These are phyloP conservation scores for Fraxinus quadrangulata DNA, from an alignment of 257 asterid genomes.

Conservation along the genomic window DNA sequence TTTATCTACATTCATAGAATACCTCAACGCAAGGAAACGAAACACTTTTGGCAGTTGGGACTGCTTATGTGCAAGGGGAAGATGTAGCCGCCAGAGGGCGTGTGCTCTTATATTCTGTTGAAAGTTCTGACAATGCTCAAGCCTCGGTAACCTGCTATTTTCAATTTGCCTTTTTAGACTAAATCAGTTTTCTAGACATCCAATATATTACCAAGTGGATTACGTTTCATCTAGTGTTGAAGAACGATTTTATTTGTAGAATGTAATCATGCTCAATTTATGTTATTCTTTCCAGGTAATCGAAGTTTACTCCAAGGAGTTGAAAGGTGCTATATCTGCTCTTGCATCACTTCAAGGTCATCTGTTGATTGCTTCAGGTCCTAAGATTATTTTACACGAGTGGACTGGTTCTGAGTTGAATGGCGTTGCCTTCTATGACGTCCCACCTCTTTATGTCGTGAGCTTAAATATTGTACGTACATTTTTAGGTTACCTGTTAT, in stretches of 20 bases:
- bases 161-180: conserved; percentile 18
- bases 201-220: conserved; percentile 22
- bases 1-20: conserved; percentile 51
- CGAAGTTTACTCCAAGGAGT: conserved; percentile 88
- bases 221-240: conserved; percentile 21
- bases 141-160: conserved; percentile 49
- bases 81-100: conserved; percentile 99
- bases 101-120: conserved; percentile 75
- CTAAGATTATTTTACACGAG: conserved; percentile 86
- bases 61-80: conserved; percentile 98
- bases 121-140: conserved; percentile 64
- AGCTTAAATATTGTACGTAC: conserved; percentile 91
- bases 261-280: conserved; percentile 12
- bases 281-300: conserved; percentile 59
- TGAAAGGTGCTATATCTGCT: conserved; percentile 99
- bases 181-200: conserved; percentile 19
- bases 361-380: conserved; percentile 92
- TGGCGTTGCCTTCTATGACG: conserved; percentile 88
- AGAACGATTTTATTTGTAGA: conserved; percentile 14
- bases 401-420: conserved; percentile 96
- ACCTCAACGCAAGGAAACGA: conserved; percentile 76
- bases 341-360: conserved; percentile 95
- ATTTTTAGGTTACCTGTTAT: neutral
- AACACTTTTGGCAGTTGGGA: conserved; percentile 92
- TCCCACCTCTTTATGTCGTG: conserved; percentile 96